A percentile compares a stretch with the other conserved stretches of the same genome.
phyloP scores from a whole-genome alignment of 441 rosid species.

The Erodium trifolium region DNA sequence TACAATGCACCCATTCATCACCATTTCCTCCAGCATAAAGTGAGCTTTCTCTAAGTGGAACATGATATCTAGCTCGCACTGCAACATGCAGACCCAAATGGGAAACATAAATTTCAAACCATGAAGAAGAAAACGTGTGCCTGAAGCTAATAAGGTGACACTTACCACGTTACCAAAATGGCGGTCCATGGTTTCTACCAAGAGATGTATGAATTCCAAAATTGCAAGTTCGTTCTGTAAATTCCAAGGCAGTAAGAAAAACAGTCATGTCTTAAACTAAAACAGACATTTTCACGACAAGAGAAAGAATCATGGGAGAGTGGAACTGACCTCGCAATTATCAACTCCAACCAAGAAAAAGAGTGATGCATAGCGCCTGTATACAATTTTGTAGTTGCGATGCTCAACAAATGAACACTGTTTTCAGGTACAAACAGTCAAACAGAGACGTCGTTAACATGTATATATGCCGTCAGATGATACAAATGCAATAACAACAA shows the following conservation, averaged over 20 bases:
- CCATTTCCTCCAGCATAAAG: conserved; percentile 95
- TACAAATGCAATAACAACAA: not conserved
- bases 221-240: conserved; percentile 86
- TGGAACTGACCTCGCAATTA: conserved; percentile 62
- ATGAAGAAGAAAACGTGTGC: conserved; percentile 1
- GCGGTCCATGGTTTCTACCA: conserved; percentile 23
- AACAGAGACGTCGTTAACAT: not conserved
- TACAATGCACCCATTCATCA: conserved; percentile 82
- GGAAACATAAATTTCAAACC: not conserved
- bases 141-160: not conserved
- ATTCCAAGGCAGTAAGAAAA: not conserved
- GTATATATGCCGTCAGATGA: not conserved
- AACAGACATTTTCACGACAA: not conserved
- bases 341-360: conserved; percentile 96
- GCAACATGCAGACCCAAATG: conserved; percentile 12
- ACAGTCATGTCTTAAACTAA: too few relatives aligned
- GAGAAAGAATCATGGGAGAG: not conserved
- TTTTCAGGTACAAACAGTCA: not conserved
- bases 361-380: conserved; percentile 88
- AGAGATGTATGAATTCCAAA: conserved; percentile 83
- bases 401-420: conserved; percentile 99
- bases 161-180: too few relatives aligned
- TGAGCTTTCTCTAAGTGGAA: conserved; percentile 95
- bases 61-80: conserved; percentile 97
- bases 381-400: conserved; percentile 91